Base-by-base conservation (phyloP, 2,329 filamentous ascomycete genomes). In the Amesomyces nigricolor region DNA sequence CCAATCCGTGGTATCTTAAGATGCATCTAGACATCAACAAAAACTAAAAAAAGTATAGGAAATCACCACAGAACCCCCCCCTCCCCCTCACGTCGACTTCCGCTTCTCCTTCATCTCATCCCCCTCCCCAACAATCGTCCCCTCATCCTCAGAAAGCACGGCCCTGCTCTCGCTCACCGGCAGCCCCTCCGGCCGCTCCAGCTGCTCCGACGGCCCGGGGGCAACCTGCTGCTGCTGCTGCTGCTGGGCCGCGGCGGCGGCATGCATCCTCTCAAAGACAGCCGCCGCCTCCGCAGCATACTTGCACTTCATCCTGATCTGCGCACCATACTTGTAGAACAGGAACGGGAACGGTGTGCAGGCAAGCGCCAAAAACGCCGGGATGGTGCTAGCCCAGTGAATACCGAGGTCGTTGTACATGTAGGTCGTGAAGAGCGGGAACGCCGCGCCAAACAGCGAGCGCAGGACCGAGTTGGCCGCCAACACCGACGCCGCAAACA, bases 331-430 rank as follows among this genome's bases (percentile, higher is more conserved):
- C 63, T 79, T 83, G 73, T 88, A 88, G 70, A 92, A 89, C 14
- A 92, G 68, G 69, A 88, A 86, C 0, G 88, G 88, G 65, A 88
- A 86, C 0, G 88, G 87, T 16, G 89, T 74, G 69, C 87, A 91
- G 10, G 77, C 78, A 3, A 91, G 68, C 0, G 87, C 81, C 3
- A 92, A 74, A 72, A 92, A 91, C 0, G 83, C 89, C 0, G 87
- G 88, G 13, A 92, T 73, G 0, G 81, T 83, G 35, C 78, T 83
- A 1, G 86, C 88, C 88, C 88, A 91, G 72, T 91, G 86, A 54
- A 87, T 84, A 47, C 88, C 86, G 2, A 87, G 75, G 53, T 76
- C 72, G 2, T 73, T 37, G 65, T 80, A 83, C 78, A 83, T 81
- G 59, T 71, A 73, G 0, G 74, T 76, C 0, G 86, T 88, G 70